Conservation (phyloP, 352 stramenopile genomes). For the Phytophthora hibernalis region DNA sequence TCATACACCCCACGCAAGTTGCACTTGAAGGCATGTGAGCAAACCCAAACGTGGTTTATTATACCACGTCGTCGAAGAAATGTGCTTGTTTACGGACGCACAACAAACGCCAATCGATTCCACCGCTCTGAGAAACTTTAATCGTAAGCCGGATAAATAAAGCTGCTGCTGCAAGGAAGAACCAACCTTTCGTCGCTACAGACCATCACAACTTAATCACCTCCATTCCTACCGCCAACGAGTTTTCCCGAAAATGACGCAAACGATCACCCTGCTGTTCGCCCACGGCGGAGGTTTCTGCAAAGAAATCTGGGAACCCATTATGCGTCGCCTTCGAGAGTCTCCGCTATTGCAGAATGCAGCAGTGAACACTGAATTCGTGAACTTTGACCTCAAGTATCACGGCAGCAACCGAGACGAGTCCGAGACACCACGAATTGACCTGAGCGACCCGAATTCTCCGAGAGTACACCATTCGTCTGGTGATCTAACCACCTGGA, state of each 20-base stretch:
- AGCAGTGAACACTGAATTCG: constrained; percentile 23
- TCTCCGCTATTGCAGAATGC: constrained; percentile 36
- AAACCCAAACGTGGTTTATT: background rate
- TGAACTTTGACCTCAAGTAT: constrained; percentile 37
- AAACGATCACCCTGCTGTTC: constrained; percentile 41
- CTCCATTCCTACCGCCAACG: background rate
- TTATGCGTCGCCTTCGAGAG: constrained; percentile 36
- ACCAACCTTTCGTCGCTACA: background rate
- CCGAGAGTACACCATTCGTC: constrained; percentile 39
- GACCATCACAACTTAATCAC: background rate
- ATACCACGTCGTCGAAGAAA: background rate
- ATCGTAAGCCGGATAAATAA: too few species aligned
- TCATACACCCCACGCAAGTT: too few species aligned
- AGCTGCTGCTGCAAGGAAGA: background rate
- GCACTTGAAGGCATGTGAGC: background rate
- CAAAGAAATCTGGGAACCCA: constrained; percentile 46
- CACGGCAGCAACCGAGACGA: constrained; percentile 41
- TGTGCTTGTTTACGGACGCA: background rate
- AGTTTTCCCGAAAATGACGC: constrained; percentile 17
- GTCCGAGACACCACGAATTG: constrained; percentile 24
- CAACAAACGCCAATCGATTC: background rate
- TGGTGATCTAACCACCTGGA: constrained; percentile 30
- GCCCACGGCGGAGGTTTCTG: constrained; percentile 46
- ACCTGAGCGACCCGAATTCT: constrained; percentile 26
- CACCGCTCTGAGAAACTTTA: background rate